Base-by-base conservation (phyloP, 345 rosid species). In the Hirschfeldia incana region DNA sequence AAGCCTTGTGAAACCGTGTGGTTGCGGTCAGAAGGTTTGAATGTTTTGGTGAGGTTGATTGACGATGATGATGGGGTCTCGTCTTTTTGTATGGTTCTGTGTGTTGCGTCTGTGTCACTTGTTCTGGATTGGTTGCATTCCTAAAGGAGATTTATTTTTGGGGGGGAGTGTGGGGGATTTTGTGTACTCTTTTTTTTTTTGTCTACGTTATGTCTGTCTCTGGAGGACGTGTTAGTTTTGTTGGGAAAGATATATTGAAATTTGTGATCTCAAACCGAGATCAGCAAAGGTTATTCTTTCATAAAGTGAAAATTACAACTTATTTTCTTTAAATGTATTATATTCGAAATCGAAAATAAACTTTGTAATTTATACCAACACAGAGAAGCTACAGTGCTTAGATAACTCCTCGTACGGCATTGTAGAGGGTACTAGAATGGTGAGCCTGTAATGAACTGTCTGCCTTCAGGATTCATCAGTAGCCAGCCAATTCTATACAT, bases 181-280 rank as follows among this genome's bases (percentile, higher is more conserved):
- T 21, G 21, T 21, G 21, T 21, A 21, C 21, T 21, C 0, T 21
- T 1, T 21, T 21, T n/a, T n/a, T 21, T 21, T 21, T 21, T 53
- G 15, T 66, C 13, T 3, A 3, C 10, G 66, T 12, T 61, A 49
- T 59, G 67, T 42, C 21, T 28, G 27, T 7, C 53, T 37, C 68
- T 60, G 60, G 73, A 70, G 65, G 62, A 37, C 62, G 69, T 73
- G 62, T 42, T 78, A 30, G 60, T 8, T 16, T n/a, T 67, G 46
- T 15, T 13, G 29, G 51, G 69, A 77, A 49, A 49, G 57, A 12
- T 12, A 49, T n/a, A 73, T 68, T 39, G 69, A 70, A 34, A 73
- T 73, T 79, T 73, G 62, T 74, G 78, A 79, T 67, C 82, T 67
- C 78, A 73, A 13, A 73, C 33, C 73, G 78, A 67, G 82, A 67